Evolutionary conservation across 257 asterid genomes (phyloP).

Genomic region (Scutellaria barbata): DNA sequence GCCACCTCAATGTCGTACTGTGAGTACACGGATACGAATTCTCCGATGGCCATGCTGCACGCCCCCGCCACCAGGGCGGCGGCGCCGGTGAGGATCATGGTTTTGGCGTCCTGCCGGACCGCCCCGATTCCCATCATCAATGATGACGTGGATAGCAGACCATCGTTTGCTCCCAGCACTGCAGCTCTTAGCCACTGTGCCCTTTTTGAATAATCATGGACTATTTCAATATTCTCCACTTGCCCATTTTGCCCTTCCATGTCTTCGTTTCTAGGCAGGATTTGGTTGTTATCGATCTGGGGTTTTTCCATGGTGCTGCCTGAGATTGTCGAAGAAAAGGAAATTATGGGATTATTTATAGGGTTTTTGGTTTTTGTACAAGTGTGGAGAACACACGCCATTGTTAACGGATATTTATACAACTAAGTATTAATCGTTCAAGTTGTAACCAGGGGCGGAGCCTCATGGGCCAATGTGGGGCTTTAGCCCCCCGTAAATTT

Average conservation of each 20-base stretch:
- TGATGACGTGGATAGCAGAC: constrained; percentile 66
- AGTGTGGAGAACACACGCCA: constrained; percentile 69
- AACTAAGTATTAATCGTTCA: too few species aligned
- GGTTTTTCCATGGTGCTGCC: constrained; percentile 39
- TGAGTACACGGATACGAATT: constrained; percentile 67
- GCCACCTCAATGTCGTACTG: constrained; percentile 70
- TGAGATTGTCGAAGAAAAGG: background rate
- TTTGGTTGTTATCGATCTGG: constrained; percentile 15
- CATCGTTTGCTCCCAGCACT: constrained; percentile 75
- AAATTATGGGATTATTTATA: background rate
- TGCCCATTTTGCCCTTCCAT: constrained; percentile 38
- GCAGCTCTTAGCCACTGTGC: constrained; percentile 85
- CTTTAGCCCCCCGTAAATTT: too few species aligned
- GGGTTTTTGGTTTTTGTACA: background rate
- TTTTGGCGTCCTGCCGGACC: constrained; percentile 49
- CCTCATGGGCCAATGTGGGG: too few species aligned
- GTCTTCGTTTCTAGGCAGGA: constrained; percentile 37
- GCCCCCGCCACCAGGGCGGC: constrained; percentile 75
- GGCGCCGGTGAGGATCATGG: constrained; percentile 68
- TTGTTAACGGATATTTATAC: constrained; percentile 39
- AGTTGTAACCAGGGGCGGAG: too few species aligned
- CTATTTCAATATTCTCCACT: constrained; percentile 28
- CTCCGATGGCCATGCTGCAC: constrained; percentile 86
- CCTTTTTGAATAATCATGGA: constrained; percentile 55
- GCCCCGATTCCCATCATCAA: constrained; percentile 82